Percentiles rank a stretch among this genome's conserved stretches.
phyloP scores from a whole-genome alignment of 306 rosid species.

The Dalbergia oliveri region DNA sequence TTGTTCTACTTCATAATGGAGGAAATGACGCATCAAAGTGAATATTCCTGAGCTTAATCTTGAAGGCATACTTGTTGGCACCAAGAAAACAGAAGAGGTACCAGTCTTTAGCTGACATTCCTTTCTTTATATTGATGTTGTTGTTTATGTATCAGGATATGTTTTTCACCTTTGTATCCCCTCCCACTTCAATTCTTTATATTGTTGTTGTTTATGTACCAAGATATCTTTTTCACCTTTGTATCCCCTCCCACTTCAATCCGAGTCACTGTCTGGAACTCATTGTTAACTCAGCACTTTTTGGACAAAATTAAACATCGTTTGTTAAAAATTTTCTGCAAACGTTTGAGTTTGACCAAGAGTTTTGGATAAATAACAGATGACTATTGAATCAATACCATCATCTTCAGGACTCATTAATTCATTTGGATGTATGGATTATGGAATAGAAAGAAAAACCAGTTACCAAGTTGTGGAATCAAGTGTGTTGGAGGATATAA shows the following conservation, averaged over 20 bases:
- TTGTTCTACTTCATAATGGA: constrained; percentile 69
- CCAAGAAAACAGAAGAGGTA: constrained; percentile 60
- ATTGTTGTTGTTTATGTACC: constrained; percentile 6
- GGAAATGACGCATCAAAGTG: constrained; percentile 61
- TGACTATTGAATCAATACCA: not conserved
- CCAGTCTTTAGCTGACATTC: constrained; percentile 25
- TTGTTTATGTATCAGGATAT: not conserved
- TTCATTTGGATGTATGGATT: constrained; percentile 13
- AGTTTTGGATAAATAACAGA: constrained; percentile 32
- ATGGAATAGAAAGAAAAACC: not conserved
- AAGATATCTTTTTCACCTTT: constrained; percentile 17
- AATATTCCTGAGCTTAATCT: constrained; percentile 47
- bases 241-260: not conserved
- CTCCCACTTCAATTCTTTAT: constrained; percentile 6
- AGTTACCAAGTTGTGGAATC: constrained; percentile 4
- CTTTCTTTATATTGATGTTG: constrained; percentile 28
- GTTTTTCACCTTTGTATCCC: constrained; percentile 10
- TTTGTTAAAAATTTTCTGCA: constrained; percentile 2
- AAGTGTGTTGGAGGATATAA: too few species aligned
- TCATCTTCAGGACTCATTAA: not conserved
- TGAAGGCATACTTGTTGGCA: constrained; percentile 45
- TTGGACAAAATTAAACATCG: constrained; percentile 30
- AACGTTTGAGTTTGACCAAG: constrained; percentile 5
- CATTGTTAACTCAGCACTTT: constrained; percentile 26
- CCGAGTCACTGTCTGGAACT: constrained; percentile 23